Conservation (phyloP, 768 basidiomycete genomes). For the Boletales sp. region DNA sequence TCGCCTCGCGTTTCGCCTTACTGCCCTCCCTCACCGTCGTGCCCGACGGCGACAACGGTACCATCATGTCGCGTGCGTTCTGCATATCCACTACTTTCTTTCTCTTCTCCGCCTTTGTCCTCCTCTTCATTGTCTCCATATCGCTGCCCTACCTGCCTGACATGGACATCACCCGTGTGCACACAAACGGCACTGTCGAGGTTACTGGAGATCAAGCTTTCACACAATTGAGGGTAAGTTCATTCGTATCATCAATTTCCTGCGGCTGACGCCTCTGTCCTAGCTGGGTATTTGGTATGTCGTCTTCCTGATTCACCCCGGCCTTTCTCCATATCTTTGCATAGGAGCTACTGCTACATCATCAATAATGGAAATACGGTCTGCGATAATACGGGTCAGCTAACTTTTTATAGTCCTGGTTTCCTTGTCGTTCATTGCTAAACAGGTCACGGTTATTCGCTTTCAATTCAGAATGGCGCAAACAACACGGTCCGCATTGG, state of each 20-base stretch:
- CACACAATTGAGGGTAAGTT: constrained; percentile 53
- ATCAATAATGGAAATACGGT: constrained; percentile 32
- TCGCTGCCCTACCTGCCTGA: constrained; percentile 67
- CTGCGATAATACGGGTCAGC: constrained; percentile 48
- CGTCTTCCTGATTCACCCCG: not conserved
- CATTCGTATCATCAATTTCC: not conserved
- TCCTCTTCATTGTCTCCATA: constrained; percentile 65
- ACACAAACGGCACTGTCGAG: constrained; percentile 37
- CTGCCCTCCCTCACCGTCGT: constrained; percentile 4
- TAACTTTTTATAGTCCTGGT: not conserved
- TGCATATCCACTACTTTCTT: constrained; percentile 60
- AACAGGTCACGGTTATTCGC: constrained; percentile 54
- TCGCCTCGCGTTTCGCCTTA: constrained; percentile 1
- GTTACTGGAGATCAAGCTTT: constrained; percentile 26
- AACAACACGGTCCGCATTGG: constrained; percentile 39
- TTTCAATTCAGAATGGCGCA: constrained; percentile 27
- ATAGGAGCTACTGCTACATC: constrained; percentile 63
- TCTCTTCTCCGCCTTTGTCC: constrained; percentile 58
- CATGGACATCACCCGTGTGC: constrained; percentile 62
- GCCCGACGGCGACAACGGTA: not conserved
- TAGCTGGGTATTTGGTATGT: constrained; percentile 72
- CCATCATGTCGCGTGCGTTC: constrained; percentile 45
- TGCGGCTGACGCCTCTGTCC: not conserved
- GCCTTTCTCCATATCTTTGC: constrained; percentile 3
- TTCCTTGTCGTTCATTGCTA: not conserved